phyloP scores from a whole-genome alignment of 805 yeast genomes.

The Lachancea waltii region DNA sequence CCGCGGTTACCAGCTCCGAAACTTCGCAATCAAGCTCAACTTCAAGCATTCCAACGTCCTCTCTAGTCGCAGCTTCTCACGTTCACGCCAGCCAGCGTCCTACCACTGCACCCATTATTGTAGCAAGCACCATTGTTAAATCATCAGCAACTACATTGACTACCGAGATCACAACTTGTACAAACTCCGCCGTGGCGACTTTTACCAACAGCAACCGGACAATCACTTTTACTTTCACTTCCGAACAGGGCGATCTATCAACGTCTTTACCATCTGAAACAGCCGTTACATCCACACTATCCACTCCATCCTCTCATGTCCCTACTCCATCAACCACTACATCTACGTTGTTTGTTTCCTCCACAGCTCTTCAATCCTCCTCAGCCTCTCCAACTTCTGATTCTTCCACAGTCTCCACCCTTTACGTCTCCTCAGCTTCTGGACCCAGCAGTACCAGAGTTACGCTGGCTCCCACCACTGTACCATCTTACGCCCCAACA shows the following conservation, averaged over 20 bases:
- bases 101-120: constrained; percentile 12
- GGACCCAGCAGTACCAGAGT: constrained; percentile 3
- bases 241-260: too few species aligned
- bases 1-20: constrained; percentile 8
- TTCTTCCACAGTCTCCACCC: not conserved
- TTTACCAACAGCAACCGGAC: too few species aligned
- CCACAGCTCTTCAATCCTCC: constrained; percentile 7
- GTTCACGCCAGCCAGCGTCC: constrained; percentile 8
- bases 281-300: too few species aligned
- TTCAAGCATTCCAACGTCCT: constrained; percentile 5
- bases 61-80: constrained; percentile 4
- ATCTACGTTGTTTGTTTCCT: not conserved
- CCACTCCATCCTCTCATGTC: too few species aligned
- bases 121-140: constrained; percentile 1
- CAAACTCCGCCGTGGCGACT: too few species aligned
- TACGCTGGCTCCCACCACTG: constrained; percentile 11
- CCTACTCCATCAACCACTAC: not conserved
- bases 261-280: too few species aligned
- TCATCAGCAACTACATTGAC: not conserved
- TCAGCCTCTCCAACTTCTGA: constrained; percentile 6
- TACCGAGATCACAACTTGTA: too few species aligned
- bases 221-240: too few species aligned
- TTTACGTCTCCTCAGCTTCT: constrained; percentile 9
- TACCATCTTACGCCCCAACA: constrained; percentile 8
- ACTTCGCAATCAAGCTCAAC: constrained; percentile 5